Evolutionary conservation across 2,329 filamentous ascomycete species (phyloP).

Genomic region (Fusarium sp.): DNA sequence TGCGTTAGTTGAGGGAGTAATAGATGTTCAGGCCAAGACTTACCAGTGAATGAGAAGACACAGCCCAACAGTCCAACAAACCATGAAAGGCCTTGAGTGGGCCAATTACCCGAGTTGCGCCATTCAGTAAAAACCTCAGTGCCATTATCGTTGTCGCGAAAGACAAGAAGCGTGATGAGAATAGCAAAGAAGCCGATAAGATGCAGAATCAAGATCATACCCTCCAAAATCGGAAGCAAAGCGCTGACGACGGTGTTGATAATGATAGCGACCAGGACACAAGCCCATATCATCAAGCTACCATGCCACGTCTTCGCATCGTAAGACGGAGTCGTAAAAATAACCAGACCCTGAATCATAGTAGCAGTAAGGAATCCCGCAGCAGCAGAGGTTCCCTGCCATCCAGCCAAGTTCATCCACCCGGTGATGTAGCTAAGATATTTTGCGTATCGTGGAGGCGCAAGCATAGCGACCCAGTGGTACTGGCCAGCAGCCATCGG

Average conservation of each 20-base stretch:
- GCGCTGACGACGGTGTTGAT: slow-evolving; percentile 47
- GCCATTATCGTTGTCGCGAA: slow-evolving; percentile 39
- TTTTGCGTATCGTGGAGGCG: slow-evolving; percentile 31
- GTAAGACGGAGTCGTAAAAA: slow-evolving; percentile 29
- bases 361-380: slow-evolving; percentile 36
- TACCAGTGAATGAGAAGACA: slow-evolving; percentile 37
- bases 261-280: slow-evolving; percentile 51
- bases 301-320: slow-evolving; percentile 39
- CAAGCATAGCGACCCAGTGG: slow-evolving; percentile 38
- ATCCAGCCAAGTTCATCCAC: slow-evolving; percentile 39
- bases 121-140: slow-evolving; percentile 45
- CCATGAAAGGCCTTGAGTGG: slow-evolving; percentile 33
- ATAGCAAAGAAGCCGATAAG: slow-evolving; percentile 57
- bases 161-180: slow-evolving; percentile 45
- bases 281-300: slow-evolving; percentile 47
- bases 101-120: slow-evolving; percentile 34
- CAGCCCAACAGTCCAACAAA: slow-evolving; percentile 36
- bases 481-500: slow-evolving; percentile 37
- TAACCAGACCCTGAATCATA: slow-evolving; percentile 39
- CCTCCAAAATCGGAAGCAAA: slow-evolving; percentile 50
- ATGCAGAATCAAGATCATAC: slow-evolving; percentile 51
- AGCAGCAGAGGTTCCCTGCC: slow-evolving; percentile 39
- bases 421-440: slow-evolving; percentile 45
- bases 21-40: fast-evolving
- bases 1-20: background rate